A percentile compares a stretch with the other conserved stretches of the same genome.
phyloP scores from a whole-genome alignment of 1,284 basidiomycete species.

The Sphagnurus paluster region DNA sequence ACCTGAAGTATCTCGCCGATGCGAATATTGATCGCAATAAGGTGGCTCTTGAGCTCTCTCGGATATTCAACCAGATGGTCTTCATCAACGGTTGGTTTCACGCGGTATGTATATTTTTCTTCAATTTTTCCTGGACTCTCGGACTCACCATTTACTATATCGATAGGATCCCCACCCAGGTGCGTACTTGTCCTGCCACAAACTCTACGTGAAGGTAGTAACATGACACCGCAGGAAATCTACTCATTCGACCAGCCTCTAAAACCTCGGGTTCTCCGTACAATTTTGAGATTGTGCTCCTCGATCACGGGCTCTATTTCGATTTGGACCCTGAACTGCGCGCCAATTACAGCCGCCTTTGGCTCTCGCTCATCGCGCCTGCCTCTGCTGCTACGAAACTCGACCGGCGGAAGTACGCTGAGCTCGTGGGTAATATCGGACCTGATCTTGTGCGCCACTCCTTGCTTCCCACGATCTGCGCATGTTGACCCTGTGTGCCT shows the following conservation, averaged over 20 bases:
- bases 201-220: too few species aligned
- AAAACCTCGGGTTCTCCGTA: constrained; percentile 71
- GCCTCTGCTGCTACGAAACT: constrained; percentile 62
- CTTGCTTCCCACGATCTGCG: neutral
- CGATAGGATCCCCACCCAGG: constrained; percentile 75
- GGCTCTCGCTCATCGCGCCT: constrained; percentile 82
- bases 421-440: constrained; percentile 87
- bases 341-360: constrained; percentile 79
- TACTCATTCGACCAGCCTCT: constrained; percentile 83
- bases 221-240: constrained; percentile 61
- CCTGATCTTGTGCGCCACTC: constrained; percentile 69
- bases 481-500: constrained; percentile 16
- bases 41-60: constrained; percentile 86
- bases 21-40: constrained; percentile 92
- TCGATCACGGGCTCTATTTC: constrained; percentile 94
- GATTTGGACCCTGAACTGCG: constrained; percentile 80
- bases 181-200: constrained; percentile 21
- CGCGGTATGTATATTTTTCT: constrained; percentile 50
- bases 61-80: constrained; percentile 95
- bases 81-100: constrained; percentile 94
- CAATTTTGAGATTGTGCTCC: constrained; percentile 92
- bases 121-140: neutral
- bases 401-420: constrained; percentile 82
- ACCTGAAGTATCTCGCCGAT: constrained; percentile 81
- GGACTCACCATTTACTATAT: constrained; percentile 2